phyloP scores from a whole-genome alignment of 495 filamentous ascomycete species.

The Margaritispora aquatica region DNA sequence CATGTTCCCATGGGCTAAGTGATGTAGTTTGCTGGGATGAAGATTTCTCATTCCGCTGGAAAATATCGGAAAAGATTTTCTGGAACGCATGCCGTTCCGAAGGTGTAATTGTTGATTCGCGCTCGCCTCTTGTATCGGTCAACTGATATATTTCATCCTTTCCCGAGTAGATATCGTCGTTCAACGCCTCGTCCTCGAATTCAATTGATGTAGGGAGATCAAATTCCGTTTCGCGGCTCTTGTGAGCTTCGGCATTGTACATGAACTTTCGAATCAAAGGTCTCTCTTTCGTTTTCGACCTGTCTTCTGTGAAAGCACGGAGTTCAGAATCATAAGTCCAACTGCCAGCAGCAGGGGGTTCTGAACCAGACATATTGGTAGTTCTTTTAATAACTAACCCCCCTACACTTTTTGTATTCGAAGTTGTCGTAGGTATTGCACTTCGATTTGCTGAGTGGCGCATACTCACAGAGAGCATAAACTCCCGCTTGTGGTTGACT shows the following conservation, averaged over 20 bases:
- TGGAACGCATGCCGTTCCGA: slow-evolving; percentile 49
- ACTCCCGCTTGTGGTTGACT: neutral
- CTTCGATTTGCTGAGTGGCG: neutral
- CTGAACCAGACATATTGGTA: neutral
- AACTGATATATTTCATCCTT: slow-evolving; percentile 11
- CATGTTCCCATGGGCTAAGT: neutral
- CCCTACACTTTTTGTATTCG: neutral
- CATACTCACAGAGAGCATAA: neutral
- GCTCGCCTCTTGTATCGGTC: neutral
- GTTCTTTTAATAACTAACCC: neutral
- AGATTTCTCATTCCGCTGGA: slow-evolving; percentile 3
- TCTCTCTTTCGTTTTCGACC: neutral
- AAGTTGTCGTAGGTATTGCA: neutral
- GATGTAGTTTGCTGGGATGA: neutral
- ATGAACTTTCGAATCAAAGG: neutral
- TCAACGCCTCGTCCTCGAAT: slow-evolving; percentile 4
- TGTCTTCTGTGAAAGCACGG: slow-evolving; percentile 2
- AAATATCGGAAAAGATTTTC: slow-evolving; percentile 52
- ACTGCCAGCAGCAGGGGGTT: neutral
- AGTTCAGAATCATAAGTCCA: neutral
- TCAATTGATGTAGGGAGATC: neutral
- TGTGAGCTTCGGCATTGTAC: neutral
- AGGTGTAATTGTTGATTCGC: slow-evolving; percentile 47
- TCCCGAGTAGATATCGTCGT: neutral
- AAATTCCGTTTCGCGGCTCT: neutral